Conservation (phyloP, 805 yeast genomes). For the Candida nemodendra region DNA sequence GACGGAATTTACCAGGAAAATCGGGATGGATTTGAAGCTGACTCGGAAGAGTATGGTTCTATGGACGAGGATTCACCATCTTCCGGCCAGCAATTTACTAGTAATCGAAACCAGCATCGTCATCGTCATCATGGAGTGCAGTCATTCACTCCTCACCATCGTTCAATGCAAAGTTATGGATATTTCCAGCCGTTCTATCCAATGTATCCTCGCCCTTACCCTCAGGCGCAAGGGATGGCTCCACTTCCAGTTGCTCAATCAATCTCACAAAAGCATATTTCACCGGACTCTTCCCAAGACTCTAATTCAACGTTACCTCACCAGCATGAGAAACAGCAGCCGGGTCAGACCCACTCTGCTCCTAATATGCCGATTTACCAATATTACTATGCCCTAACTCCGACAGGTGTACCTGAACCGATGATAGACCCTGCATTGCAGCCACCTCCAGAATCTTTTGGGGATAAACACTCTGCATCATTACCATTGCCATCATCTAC, state of each 20-base stretch:
- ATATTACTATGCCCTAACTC: constrained; percentile 15
- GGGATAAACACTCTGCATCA: no score
- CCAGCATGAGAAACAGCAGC: constrained; percentile 3
- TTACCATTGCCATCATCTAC: constrained; percentile 7
- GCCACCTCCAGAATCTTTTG: no score
- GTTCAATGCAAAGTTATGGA: constrained; percentile 11
- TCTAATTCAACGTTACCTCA: constrained; percentile 1
- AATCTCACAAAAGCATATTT: background rate
- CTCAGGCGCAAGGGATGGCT: background rate
- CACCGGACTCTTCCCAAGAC: constrained; percentile 1
- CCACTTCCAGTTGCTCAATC: background rate
- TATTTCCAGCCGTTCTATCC: constrained; percentile 16
- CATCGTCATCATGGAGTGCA: background rate
- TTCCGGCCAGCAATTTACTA: constrained; percentile 3
- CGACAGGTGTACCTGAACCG: constrained; percentile 2
- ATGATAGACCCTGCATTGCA: no score
- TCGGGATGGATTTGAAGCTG: constrained; percentile 24
- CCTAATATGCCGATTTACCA: constrained; percentile 11
- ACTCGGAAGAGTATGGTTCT: constrained; percentile 26
- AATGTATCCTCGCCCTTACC: constrained; percentile 10
- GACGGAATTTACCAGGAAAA: constrained; percentile 35
- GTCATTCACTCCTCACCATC: background rate
- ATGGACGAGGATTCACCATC: constrained; percentile 12
- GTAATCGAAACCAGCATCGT: constrained; percentile 2
- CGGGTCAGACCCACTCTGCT: constrained; percentile 2